A percentile compares a stretch with the other conserved stretches of the same genome.
These are phyloP conservation scores for Albatrellus ellisii DNA, from an alignment of 768 basidiomycete species.

Conservation along the genomic window DNA sequence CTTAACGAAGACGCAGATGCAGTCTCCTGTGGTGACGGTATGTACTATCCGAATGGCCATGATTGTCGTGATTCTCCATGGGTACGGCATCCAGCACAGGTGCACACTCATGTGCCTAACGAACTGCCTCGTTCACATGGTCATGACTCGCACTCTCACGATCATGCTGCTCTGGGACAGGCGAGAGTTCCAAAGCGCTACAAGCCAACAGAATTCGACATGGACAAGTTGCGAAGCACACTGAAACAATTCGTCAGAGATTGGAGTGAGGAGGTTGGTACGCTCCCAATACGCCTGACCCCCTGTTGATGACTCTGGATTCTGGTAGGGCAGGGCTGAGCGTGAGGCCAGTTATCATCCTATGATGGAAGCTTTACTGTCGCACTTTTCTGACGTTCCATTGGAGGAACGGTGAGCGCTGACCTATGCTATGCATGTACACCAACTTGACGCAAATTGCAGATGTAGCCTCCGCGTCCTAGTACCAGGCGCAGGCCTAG, in stretches of 20 bases:
- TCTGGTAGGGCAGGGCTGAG: conserved; percentile 61
- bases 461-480: conserved; percentile 57
- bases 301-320: too few relatives aligned
- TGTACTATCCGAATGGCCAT: conserved; percentile 2
- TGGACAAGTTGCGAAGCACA: conserved; percentile 87
- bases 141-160: conserved; percentile 9
- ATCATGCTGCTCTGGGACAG: conserved; percentile 1
- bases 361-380: conserved; percentile 60
- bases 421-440: background rate
- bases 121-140: conserved; percentile 15
- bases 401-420: conserved; percentile 33
- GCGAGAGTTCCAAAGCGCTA: conserved; percentile 19
- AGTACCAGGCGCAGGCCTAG: conserved; percentile 84
- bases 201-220: conserved; percentile 56
- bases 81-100: conserved; percentile 24
- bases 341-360: conserved; percentile 73
- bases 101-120: conserved; percentile 19
- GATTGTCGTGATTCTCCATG: conserved; percentile 15
- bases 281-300: too few relatives aligned
- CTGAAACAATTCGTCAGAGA: conserved; percentile 89
- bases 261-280: conserved; percentile 65
- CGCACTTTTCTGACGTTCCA: conserved; percentile 46
- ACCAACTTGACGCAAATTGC: conserved; percentile 1
- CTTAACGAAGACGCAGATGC: conserved; percentile 5
- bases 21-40: background rate